Evolutionary conservation across 306 rosid genomes (phyloP).

Genomic region (Lagenaria siceraria): DNA sequence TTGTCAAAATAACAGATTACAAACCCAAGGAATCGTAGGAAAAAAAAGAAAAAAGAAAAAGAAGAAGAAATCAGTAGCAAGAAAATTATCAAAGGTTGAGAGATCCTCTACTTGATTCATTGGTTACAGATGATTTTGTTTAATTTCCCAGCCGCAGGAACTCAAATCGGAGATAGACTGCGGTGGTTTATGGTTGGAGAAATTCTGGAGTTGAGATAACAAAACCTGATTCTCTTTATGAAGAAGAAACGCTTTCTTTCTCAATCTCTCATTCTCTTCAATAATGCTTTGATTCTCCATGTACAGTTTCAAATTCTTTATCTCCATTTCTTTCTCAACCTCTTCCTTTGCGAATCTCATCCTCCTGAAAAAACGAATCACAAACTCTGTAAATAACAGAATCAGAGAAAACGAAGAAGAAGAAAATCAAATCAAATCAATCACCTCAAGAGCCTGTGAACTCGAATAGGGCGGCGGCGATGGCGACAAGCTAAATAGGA

Average conservation of each 20-base stretch:
- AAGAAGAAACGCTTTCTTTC: conserved; percentile 64
- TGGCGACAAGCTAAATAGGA: conserved; percentile 11
- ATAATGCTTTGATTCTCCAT: conserved; percentile 55
- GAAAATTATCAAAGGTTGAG: background rate
- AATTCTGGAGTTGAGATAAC: conserved; percentile 35
- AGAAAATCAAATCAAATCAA: background rate
- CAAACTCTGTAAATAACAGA: background rate
- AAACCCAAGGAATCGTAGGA: conserved; percentile 4
- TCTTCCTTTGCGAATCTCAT: conserved; percentile 28
- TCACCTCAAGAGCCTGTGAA: conserved; percentile 44
- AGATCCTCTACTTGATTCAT: background rate
- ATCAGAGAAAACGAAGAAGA: background rate
- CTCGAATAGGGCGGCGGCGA: conserved; percentile 27
- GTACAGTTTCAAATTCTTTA: conserved; percentile 51
- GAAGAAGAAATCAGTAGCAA: background rate
- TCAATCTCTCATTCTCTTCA: conserved; percentile 65
- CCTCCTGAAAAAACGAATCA: conserved; percentile 15
- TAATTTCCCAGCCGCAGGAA: background rate
- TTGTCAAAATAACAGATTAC: conserved; percentile 1
- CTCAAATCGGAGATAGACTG: conserved; percentile 1
- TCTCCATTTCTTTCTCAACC: conserved; percentile 38
- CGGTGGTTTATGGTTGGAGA: background rate
- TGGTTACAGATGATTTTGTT: background rate
- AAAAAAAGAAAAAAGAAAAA: background rate
- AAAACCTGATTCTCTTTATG: conserved; percentile 58